A percentile compares a stretch with the other conserved stretches of the same genome.
Conservation (phyloP, 306 rosid genomes). For the Pyrus bretschneideri region DNA sequence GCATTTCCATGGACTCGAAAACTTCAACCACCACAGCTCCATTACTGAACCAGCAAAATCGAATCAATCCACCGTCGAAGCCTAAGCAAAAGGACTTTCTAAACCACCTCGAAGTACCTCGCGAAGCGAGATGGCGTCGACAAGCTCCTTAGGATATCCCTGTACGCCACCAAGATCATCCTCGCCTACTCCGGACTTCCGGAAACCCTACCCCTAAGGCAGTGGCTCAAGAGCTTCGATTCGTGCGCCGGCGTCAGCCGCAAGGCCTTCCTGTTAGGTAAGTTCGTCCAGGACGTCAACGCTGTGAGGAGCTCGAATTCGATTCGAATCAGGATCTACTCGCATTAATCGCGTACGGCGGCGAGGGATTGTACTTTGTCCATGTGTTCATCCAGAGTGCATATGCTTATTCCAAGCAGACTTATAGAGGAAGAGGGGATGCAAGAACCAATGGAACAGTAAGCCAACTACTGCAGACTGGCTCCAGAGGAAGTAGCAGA, state of each 20-base stretch:
- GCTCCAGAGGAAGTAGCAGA: conserved; percentile 16
- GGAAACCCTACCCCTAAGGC: conserved; percentile 35
- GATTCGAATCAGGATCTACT: conserved; percentile 28
- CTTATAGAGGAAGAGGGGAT: no score
- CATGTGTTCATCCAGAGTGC: neutral
- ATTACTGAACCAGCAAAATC: conserved; percentile 11
- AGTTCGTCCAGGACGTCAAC: conserved; percentile 80
- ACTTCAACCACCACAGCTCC: conserved; percentile 14
- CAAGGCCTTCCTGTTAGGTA: conserved; percentile 83
- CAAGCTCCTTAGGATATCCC: conserved; percentile 75
- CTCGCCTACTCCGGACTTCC: conserved; percentile 50
- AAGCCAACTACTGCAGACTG: conserved; percentile 18
- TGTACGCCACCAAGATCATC: conserved; percentile 70
- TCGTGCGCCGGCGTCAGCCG: conserved; percentile 79
- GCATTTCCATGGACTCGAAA: conserved; percentile 41
- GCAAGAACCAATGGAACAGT: no score
- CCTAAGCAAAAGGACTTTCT: conserved; percentile 48
- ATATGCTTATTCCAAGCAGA: no score
- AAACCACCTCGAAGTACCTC: conserved; percentile 65
- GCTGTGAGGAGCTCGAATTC: conserved; percentile 37
- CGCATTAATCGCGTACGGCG: conserved; percentile 59
- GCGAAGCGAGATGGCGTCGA: conserved; percentile 90
- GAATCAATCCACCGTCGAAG: neutral
- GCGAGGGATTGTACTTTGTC: conserved; percentile 73
- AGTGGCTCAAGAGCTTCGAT: conserved; percentile 68